Evolutionary conservation across 2,329 filamentous ascomycete species (phyloP).

Genomic region (Alternaria ventricosa): DNA sequence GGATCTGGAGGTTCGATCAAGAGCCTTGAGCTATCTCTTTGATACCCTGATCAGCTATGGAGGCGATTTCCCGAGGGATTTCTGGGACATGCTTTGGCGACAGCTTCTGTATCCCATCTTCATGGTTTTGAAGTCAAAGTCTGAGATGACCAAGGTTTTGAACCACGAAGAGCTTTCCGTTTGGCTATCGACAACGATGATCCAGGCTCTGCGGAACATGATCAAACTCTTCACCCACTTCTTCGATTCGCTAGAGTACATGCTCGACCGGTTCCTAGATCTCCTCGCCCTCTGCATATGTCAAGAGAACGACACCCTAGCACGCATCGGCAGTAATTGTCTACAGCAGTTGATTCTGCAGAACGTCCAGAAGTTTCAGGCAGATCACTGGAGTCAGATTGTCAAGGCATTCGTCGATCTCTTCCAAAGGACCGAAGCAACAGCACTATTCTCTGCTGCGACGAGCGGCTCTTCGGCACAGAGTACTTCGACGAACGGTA

Average conservation of each 20-base stretch:
- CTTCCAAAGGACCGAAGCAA: slow-evolving; percentile 92
- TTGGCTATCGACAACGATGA: slow-evolving; percentile 99
- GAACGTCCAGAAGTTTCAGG: slow-evolving; percentile 90
- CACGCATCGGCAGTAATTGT: slow-evolving; percentile 97
- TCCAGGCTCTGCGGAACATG: slow-evolving; percentile 97
- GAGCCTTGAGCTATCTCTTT: slow-evolving; percentile 94
- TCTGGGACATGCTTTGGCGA: slow-evolving; percentile 98
- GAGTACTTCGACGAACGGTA: slow-evolving; percentile 59
- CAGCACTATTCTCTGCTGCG: slow-evolving; percentile 91
- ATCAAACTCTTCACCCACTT: slow-evolving; percentile 99
- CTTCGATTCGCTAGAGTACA: slow-evolving; percentile 93
- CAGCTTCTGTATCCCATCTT: slow-evolving; percentile 98
- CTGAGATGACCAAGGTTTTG: slow-evolving; percentile 92
- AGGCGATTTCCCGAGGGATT: slow-evolving; percentile 87
- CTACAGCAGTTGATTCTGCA: slow-evolving; percentile 95
- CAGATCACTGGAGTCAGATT: slow-evolving; percentile 90
- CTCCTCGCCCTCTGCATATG: slow-evolving; percentile 95
- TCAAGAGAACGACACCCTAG: slow-evolving; percentile 98
- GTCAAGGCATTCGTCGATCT: slow-evolving; percentile 95
- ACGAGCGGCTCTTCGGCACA: slow-evolving; percentile 54
- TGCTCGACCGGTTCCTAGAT: slow-evolving; percentile 97
- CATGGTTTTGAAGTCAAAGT: slow-evolving; percentile 94
- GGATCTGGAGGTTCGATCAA: slow-evolving; percentile 90
- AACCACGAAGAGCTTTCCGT: slow-evolving; percentile 98
- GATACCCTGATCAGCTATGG: slow-evolving; percentile 90